A percentile compares a stretch with the other conserved stretches of the same genome.
Conservation (phyloP, 495 filamentous ascomycete genomes). For the Daldinia concentrica region DNA sequence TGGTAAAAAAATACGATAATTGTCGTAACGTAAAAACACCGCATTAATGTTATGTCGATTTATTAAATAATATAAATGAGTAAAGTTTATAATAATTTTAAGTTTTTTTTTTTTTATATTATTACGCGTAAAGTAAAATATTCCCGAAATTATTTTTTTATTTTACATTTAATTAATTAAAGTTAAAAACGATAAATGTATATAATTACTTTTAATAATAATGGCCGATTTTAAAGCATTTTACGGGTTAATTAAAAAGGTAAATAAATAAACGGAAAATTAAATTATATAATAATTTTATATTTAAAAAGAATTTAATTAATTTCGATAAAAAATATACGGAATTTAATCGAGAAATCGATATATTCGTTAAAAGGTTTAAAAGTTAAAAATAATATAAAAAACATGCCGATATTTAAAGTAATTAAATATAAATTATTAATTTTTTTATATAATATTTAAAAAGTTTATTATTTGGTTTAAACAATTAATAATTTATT, state of each 20-base stretch:
- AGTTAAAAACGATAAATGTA: not conserved
- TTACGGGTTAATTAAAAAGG: not conserved
- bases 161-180: not conserved
- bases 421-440: not conserved
- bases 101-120: not conserved
- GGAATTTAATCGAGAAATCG: not conserved
- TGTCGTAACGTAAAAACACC: not conserved
- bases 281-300: not conserved
- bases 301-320: not conserved
- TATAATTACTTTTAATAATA: not conserved
- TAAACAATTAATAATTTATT: not conserved
- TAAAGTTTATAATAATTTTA: not conserved
- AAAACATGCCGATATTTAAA: not conserved
- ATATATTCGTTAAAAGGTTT: not conserved
- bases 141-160: not conserved
- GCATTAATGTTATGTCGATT: not conserved
- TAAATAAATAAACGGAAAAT: not conserved
- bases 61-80: not conserved
- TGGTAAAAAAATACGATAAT: not conserved
- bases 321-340: not conserved
- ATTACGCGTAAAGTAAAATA: not conserved
- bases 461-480: not conserved
- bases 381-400: not conserved
- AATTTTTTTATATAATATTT: not conserved
- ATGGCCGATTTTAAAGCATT: not conserved